Percentiles rank a stretch among this genome's conserved stretches.
Conservation (phyloP, 495 filamentous ascomycete species). For the Talaromyces nanjingensis region DNA sequence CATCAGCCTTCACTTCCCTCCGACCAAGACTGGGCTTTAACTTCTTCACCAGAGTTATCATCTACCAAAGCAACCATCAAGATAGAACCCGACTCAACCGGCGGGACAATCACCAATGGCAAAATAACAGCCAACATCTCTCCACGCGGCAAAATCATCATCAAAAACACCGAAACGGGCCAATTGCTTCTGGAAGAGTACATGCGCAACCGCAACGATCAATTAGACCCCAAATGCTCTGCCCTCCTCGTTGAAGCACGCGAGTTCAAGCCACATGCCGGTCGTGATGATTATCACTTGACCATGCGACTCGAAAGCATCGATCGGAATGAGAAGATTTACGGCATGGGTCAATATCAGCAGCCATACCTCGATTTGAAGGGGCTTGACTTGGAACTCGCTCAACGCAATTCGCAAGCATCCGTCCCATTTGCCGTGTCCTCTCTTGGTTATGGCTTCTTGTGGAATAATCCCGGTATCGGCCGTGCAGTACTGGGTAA, state of each 20-base stretch:
- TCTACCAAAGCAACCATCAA: slow-evolving; percentile 15
- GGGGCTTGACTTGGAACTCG: slow-evolving; percentile 49
- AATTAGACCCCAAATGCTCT: slow-evolving; percentile 47
- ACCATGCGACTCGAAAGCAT: slow-evolving; percentile 47
- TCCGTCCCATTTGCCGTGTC: slow-evolving; percentile 50
- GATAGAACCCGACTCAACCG: slow-evolving; percentile 17
- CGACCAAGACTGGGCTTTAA: slow-evolving; percentile 46
- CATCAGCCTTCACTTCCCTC: slow-evolving; percentile 38
- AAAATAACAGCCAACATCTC: slow-evolving; percentile 43
- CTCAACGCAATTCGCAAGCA: slow-evolving; percentile 56
- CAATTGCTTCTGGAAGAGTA: slow-evolving; percentile 50
- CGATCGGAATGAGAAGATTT: slow-evolving; percentile 46
- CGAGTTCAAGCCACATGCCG: slow-evolving; percentile 45
- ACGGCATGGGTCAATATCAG: slow-evolving; percentile 59
- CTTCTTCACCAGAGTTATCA: slow-evolving; percentile 14
- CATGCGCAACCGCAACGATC: slow-evolving; percentile 42
- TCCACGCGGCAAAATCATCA: slow-evolving; percentile 40
- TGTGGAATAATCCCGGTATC: slow-evolving; percentile 54
- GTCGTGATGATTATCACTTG: slow-evolving; percentile 43
- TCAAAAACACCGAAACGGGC: slow-evolving; percentile 36
- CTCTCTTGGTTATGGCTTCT: slow-evolving; percentile 47
- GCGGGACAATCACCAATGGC: slow-evolving; percentile 42
- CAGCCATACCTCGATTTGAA: slow-evolving; percentile 49
- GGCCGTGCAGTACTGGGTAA: slow-evolving; percentile 49
- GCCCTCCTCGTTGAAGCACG: slow-evolving; percentile 46